These are phyloP conservation scores for Microsporum audouinii DNA, from an alignment of 2,329 filamentous ascomycete genomes.

Conservation along the genomic window DNA sequence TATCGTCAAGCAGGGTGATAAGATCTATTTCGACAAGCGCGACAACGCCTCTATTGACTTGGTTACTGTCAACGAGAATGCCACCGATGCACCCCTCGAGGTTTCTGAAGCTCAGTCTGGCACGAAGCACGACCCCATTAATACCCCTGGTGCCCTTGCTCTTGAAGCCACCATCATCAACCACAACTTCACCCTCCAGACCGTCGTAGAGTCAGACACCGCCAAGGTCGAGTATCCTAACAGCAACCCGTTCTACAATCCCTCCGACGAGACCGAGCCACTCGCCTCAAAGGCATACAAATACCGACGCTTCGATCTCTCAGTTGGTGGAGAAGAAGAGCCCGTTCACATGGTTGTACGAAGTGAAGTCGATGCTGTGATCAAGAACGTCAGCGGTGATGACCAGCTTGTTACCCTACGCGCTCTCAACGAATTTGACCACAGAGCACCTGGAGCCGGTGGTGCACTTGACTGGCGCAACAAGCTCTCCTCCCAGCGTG, in stretches of 20 bases:
- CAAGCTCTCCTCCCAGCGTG: conserved; percentile 87
- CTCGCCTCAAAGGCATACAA: conserved; percentile 96
- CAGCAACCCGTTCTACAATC: conserved; percentile 96
- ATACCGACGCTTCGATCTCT: conserved; percentile 94
- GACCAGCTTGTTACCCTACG: conserved; percentile 88
- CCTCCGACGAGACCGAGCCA: conserved; percentile 82
- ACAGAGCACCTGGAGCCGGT: conserved; percentile 89
- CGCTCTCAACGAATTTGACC: conserved; percentile 97
- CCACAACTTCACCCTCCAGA: conserved; percentile 97
- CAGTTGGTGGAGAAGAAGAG: conserved; percentile 79
- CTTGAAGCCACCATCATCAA: conserved; percentile 99
- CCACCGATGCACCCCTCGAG: conserved; percentile 85
- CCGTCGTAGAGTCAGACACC: conserved; percentile 68
- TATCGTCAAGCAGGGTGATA: conserved; percentile 83
- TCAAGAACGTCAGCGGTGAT: conserved; percentile 88
- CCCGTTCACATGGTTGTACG: conserved; percentile 87
- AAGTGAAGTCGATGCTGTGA: conserved; percentile 86
- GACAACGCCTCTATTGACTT: conserved; percentile 90
- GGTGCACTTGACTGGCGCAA: conserved; percentile 93
- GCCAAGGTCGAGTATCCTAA: conserved; percentile 73
- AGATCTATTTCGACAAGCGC: conserved; percentile 98
- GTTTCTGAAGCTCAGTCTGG: conserved; percentile 51
- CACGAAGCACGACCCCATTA: conserved; percentile 76
- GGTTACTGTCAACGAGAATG: conserved; percentile 98
- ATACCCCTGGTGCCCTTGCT: conserved; percentile 83